Evolutionary conservation across 2,329 filamentous ascomycete species (phyloP), one percentile per base, ranked within the genome.

Genomic region (Paracorniculantispora psalliotae): DNA sequence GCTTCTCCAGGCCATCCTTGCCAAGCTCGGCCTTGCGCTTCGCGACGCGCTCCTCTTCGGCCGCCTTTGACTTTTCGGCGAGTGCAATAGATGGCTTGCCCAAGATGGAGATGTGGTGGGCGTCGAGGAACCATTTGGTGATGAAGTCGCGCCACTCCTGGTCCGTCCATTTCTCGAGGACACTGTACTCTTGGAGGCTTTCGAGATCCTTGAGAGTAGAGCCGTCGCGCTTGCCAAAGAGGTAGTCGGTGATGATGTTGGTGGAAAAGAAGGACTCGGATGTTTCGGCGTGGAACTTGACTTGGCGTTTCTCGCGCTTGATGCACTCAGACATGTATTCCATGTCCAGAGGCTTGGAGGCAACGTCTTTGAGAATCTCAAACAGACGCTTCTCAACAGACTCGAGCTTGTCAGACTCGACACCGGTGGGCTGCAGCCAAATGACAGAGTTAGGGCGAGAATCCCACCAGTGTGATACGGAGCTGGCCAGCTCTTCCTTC

Each of bases 291-390:
- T 88, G 84, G 65, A 90, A 93, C 70, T 92, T 92, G 67, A 91
- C 83, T 67, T 92, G 90, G 49, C 92, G 85, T 63, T 86, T 85
- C 71, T 94, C 90, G 59, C 92, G 84, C 65, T 84, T 84, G 51
- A 99, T 86, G 71, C 92, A 97, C 65, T 97, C 92, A 49, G 84
- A 83, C 76, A 99, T 83, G 70, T 99, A 99, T 1, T 81, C 80
- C 88, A 97, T 91, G 65, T 99, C 91, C 3, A 99, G 77, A 2
- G 90, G 87, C 63, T 91, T 91, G 0, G 82, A 82, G 30, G 89
- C 87, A 13, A 93, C 90, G 55, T 96, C 90, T 62, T 87, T 85
- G 28, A 99, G 81, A 10, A 99, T 80, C 59, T 92, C 85, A 62
- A 96, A 89, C 49, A 99, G 84, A 37, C 93, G 85, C 70, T 91